Evolutionary conservation across 129 eudicot species (phyloP), one percentile per base, ranked within the genome.

Genomic region (Saussurea involucrata): DNA sequence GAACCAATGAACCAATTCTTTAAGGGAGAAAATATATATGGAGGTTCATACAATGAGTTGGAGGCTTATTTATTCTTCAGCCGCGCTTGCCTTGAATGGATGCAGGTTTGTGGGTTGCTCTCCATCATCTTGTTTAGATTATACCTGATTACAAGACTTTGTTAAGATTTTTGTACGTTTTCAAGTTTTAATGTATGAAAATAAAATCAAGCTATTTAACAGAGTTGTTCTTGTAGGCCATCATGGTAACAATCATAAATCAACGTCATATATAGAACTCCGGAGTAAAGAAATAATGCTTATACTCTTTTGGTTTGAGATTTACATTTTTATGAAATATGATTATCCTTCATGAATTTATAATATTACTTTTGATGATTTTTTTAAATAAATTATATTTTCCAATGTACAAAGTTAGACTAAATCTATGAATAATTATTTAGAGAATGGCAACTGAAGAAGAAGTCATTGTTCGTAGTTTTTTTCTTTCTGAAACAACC

Each of bases 51-150:
- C 69, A 85, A 92, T 81, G 97, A 92, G 68, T 82, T 88, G 77
- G 97, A 92, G 80, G 96, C 97, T 28, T 92, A 90, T 85, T 88
- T 92, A 71, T 90, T 92, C 78, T 92, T 90, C 78, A 87, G 93
- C 31, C 97, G 96, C 65, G 97, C 97, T 29, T 90, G 97, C 91
- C 96, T 92, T 72, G 96, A 92, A 74, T 92, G 93, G 91, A 86
- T 92, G 96, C 97, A 92, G 97, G 97, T 92, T 72, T 69, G 82
- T 72, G 33, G 24, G 22, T 65, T 40, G 15, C 21, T 65, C 9
- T 20, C 24, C 33, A 44, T n/a, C 20, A 40, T 36, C n/a, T 44
- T 21, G 5, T 68, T 70, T 17, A 44, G n/a, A 44, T 44, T 11
- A 24, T 18, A n/a, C 13, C 37, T 5, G 8, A 24, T 24, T 31